Percentiles rank a stretch among this genome's conserved stretches.
Conservation (phyloP, 345 rosid species). For the Populus deltoides region DNA sequence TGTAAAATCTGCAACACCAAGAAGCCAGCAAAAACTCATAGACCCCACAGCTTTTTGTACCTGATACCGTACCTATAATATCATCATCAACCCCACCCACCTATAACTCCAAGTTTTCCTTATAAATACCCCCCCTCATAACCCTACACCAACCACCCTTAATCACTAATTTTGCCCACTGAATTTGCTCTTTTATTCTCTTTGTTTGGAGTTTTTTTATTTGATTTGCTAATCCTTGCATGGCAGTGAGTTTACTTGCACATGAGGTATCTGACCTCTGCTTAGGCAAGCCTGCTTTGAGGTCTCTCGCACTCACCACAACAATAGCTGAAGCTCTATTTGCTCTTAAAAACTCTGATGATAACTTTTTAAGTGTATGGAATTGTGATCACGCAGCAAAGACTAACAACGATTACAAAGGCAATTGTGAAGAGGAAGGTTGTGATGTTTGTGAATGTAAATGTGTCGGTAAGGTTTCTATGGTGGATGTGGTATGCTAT, state of each 20-base stretch:
- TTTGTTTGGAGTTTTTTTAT: background rate
- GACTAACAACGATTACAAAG: background rate
- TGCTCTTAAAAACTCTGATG: constrained; percentile 58
- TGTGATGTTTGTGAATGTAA: constrained; percentile 35
- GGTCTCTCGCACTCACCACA: constrained; percentile 52
- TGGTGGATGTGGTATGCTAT: constrained; percentile 86
- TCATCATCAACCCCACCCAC: background rate
- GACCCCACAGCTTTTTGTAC: constrained; percentile 12
- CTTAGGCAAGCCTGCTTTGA: constrained; percentile 87
- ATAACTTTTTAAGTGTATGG: constrained; percentile 70
- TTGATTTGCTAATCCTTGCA: constrained; percentile 29
- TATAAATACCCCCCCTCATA: background rate
- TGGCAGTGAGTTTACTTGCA: constrained; percentile 69
- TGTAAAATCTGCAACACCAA: background rate
- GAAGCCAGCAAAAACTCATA: background rate
- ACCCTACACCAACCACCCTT: background rate
- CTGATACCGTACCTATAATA: constrained; percentile 6
- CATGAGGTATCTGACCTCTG: constrained; percentile 82
- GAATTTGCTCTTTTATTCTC: background rate
- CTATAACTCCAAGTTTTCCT: background rate
- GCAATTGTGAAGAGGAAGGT: background rate
- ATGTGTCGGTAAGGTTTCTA: constrained; percentile 82
- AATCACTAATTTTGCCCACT: background rate
- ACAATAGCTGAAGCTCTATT: constrained; percentile 54
- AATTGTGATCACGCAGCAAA: constrained; percentile 46